Base-by-base conservation (phyloP, 2,329 filamentous ascomycete species). In the Lecanicillium sp. region DNA sequence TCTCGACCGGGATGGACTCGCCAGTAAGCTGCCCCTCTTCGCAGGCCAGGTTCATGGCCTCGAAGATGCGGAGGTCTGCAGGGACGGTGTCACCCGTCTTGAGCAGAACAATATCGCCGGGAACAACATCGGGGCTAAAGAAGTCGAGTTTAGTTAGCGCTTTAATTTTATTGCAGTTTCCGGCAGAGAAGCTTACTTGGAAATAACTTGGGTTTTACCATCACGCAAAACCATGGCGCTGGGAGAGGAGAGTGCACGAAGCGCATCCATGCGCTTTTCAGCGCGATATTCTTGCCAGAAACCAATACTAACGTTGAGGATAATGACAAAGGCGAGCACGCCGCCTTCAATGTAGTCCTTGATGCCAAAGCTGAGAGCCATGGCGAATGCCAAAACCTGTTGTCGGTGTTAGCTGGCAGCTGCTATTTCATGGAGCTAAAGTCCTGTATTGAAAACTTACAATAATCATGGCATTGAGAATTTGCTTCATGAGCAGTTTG, bases 1-100 rank as follows among this genome's bases (percentile, higher is more conserved):
- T 84, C 55, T 79, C 76, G 18, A 84, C 80, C 6, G 83, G 80
- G 13, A 84, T 66, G 4, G 84, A 84, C 59, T 89, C 84, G 52
- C 84, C 84, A 6, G 84, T 88, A 32, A 88, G 71, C 36, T 84
- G 77, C 33, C 81, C 80, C 59, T 88, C 84, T 49, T 94, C 87
- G 52, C 83, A 87, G 44, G 79, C 78, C 33, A 88, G 70, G 56
- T 92, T 90, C 74, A 89, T 84, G 43, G 73, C 75, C 51, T 87
- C 80, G 48, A 84, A 72, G 15, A 82, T 59, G 39, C 81, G 77
- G 29, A 87, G 58, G 52, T 88, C 84, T 28, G 84, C 84, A 9
- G 84, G 83, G 29, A 87, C 74, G 4, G 81, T 84, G 57, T 87
- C 83, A 43, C 84, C 84, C 60, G 77, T 83, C 62, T 76, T 81